Evolutionary conservation across 73 alveolate species (phyloP), one percentile per base, ranked within the genome.

Genomic region (Paramecium pentaurelia): DNA sequence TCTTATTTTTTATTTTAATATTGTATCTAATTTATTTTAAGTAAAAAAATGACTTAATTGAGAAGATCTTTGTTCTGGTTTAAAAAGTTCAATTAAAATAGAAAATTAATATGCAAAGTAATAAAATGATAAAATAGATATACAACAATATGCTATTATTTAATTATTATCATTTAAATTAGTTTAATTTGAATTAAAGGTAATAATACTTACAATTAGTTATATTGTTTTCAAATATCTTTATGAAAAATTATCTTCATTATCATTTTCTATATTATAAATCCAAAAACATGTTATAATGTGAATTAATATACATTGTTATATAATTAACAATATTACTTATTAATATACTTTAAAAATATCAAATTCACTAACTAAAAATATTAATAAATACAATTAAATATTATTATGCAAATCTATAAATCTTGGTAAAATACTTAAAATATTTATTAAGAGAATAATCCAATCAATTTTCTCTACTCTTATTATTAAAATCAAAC

Each of bases 231-330:
- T 54, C 70, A 54, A 54, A 18, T 54, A 54, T 18, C 11, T 54
- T 54, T 16, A 18, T 0, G 32, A n/a, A 7, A 54, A 54, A 8
- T 22, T 18, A 0, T 18, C 70, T 42, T 38, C 88, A 75, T 4
- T 8, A 18, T 71, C 32, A 12, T 36, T 20, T 42, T 38, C 18
- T 32, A 28, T 6, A 64, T 64, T 8, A 7, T 32, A 22, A 10
- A 32, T 34, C 88, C 88, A 75, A 38, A 75, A 75, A 75, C 88
- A 75, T 3, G 88, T 75, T 16, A 75, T 37, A 14, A 75, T 30
- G 5, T 75, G 88, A 25, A 75, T 75, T 3, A 37, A 18, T 42
- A 75, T 2, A 36, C 16, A 9, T 38, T 30, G 18, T 42, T 75
- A 5, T 16, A 75, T 12, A 4, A 75, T 36, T 42, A 75, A 18